Evolutionary conservation across 495 filamentous ascomycete species (phyloP), one percentile per base, ranked within the genome.

Genomic region (Pyrenula massariospora): DNA sequence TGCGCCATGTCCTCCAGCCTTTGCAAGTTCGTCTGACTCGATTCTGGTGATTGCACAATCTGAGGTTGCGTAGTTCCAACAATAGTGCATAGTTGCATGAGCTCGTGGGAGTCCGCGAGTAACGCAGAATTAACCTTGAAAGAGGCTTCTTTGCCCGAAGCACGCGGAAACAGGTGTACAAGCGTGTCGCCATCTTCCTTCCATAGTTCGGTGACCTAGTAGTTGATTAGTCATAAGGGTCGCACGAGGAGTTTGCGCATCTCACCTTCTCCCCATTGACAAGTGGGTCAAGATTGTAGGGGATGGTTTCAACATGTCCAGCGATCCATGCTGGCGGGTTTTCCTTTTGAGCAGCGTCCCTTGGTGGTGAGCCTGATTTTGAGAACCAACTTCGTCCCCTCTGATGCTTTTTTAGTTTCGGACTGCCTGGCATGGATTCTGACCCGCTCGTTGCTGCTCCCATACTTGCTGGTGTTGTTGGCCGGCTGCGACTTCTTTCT

Each of bases 191-290:
- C 89, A 48, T 76, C 64, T 36, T 93, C 86, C 60, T 91, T 85
- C 94, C 94, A 97, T 24, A 98, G 68, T 70, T 97, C 94, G 0
- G 83, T 76, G 11, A 95, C 79, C 86, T 92, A 54, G 22, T 56
- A 12, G 21, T 21, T 25, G 21, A 31, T 50, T 48, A 1, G 48
- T 10, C 10, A 55, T 3, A 55, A 31, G n/a, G 12, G 25, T n/a
- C 25, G 48, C 12, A 10, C 10, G 54, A n/a, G 36, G n/a, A 31
- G 5, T 55, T 19, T 55, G 22, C 21, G 12, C n/a, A 49, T 56
- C 66, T 49, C 71, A 84, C 81, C 72, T 81, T 84, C 50, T 85
- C 82, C 12, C 82, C 81, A 58, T 77, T 73, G 0, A 73, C 60
- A 50, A 91, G 63, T 10, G 76, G 73, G 8, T 74, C 65, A 10